Base-by-base conservation (phyloP, 1,284 basidiomycete species). In the Laetiporus sulphureus region DNA sequence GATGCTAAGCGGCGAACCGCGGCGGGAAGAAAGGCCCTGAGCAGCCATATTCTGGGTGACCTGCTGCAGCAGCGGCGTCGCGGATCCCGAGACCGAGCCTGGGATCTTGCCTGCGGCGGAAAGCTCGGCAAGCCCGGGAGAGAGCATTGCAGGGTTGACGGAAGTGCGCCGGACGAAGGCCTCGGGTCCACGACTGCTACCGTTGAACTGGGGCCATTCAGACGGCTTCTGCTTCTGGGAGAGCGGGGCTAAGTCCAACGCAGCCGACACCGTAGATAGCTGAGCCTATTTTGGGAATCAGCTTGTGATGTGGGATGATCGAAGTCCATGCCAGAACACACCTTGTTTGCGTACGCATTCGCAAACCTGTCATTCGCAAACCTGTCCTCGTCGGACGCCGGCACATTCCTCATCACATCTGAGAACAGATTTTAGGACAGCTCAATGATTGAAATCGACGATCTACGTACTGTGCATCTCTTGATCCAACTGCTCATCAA, bases 361-460 rank as follows among this genome's bases (percentile, higher is more conserved):
- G 69, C 61, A 58, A 69, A 95, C 65, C 91, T 92, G 68, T 93
- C 91, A 57, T 95, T 65, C 47, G 69, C 61, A 58, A 69, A 95
- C 65, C 91, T 92, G 68, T 93, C 91, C 57, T 95, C 89, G 57
- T 94, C 92, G 36, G 90, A 91, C 32, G 89, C 91, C 21, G 90
- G 90, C 38, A 96, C 72, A 63, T 94, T 85, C 63, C 83, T 81
- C 77, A 94, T 92, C 3, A 91, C 90, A 66, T 91, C 90, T 91
- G 59, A 16, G 5, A 13, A 37, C 13, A 5, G 23, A 5, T 29
- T 11, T 15, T 10, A 12, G 15, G 6, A 15, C 36, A 22, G 27
- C 18, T 42, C 39, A 23, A 39, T 39, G 38, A 6, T 20, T 18
- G 25, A 15, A 21, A 39, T 32, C 45, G 25, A 41, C n/a, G 46